Percentiles rank a stretch among this genome's conserved stretches.
These are phyloP conservation scores for Tagetes patula DNA, from an alignment of 129 eudicot species.

Conservation along the genomic window DNA sequence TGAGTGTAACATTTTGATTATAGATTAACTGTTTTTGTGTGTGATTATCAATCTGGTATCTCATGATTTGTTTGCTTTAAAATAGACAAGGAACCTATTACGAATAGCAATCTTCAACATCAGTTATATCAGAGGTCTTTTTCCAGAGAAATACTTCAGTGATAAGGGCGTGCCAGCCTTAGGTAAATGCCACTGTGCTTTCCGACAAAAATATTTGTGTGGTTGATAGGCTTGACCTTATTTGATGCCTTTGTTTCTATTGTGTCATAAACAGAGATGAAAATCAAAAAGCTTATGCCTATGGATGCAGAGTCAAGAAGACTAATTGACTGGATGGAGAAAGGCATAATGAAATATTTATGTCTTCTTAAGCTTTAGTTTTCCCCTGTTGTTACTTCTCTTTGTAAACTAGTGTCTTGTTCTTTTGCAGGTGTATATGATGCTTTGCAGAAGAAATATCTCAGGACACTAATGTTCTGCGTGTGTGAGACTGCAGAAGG, in stretches of 20 bases:
- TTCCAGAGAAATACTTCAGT: slow-evolving; percentile 93
- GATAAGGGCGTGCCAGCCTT: slow-evolving; percentile 91
- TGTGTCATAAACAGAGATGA: slow-evolving; percentile 69
- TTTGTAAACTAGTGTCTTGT: slow-evolving; percentile 7
- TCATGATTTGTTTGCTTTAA: slow-evolving; percentile 18
- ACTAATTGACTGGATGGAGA: slow-evolving; percentile 99
- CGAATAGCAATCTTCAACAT: slow-evolving; percentile 96
- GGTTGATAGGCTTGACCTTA: slow-evolving; percentile 25
- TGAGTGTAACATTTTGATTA: slow-evolving; percentile 22
- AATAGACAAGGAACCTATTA: slow-evolving; percentile 94
- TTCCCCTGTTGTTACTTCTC: slow-evolving; percentile 1
- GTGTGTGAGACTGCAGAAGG: slow-evolving; percentile 82
- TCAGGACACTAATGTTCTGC: slow-evolving; percentile 85
- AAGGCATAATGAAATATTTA: slow-evolving; percentile 45
- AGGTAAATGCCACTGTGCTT: slow-evolving; percentile 44
- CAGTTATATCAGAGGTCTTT: slow-evolving; percentile 96
- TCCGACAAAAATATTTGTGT: neutral
- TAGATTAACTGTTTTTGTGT: slow-evolving; percentile 17
- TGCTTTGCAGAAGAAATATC: slow-evolving; percentile 93
- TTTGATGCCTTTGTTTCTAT: slow-evolving; percentile 14
- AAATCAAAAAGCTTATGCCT: slow-evolving; percentile 98
- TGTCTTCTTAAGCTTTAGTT: slow-evolving; percentile 9
- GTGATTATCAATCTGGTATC: slow-evolving; percentile 20
- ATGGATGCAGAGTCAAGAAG: slow-evolving; percentile 97
- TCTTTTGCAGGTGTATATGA: slow-evolving; percentile 81